Conservation (phyloP, 2,329 filamentous ascomycete species). For the Trichoderma simmonsii region DNA sequence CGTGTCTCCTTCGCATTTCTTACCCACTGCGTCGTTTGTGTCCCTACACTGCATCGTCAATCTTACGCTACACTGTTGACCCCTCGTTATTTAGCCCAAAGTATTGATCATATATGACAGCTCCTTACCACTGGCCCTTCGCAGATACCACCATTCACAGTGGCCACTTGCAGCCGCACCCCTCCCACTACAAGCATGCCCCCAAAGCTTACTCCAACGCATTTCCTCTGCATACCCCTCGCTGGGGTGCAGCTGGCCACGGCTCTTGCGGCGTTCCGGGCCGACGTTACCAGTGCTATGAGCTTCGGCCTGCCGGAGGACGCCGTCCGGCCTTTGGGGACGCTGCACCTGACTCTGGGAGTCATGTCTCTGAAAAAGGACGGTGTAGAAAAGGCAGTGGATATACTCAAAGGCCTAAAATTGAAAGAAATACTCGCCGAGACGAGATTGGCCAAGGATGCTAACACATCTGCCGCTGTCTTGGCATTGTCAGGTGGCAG, state of each 20-base stretch:
- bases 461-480: background rate
- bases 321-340: conserved; percentile 73
- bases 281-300: conserved; percentile 49
- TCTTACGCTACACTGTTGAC: background rate
- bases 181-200: conserved; percentile 31
- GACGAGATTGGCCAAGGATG: conserved; percentile 19
- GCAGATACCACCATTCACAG: background rate
- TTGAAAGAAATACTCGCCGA: conserved; percentile 40
- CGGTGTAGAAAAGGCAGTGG: conserved; percentile 43
- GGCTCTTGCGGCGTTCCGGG: conserved; percentile 59
- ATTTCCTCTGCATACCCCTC: conserved; percentile 76
- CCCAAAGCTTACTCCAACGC: conserved; percentile 53
- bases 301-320: conserved; percentile 55
- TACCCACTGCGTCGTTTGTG: background rate
- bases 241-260: conserved; percentile 62
- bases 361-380: conserved; percentile 69
- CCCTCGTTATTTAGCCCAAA: background rate
- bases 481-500: conserved; percentile 13
- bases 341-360: conserved; percentile 81
- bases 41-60: background rate
- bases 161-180: background rate
- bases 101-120: conserved; percentile 6
- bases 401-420: conserved; percentile 38
- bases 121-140: background rate
- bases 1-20: background rate